Evolutionary conservation across 2,329 filamentous ascomycete species (phyloP).

Genomic region (Endocalyx cinctus): DNA sequence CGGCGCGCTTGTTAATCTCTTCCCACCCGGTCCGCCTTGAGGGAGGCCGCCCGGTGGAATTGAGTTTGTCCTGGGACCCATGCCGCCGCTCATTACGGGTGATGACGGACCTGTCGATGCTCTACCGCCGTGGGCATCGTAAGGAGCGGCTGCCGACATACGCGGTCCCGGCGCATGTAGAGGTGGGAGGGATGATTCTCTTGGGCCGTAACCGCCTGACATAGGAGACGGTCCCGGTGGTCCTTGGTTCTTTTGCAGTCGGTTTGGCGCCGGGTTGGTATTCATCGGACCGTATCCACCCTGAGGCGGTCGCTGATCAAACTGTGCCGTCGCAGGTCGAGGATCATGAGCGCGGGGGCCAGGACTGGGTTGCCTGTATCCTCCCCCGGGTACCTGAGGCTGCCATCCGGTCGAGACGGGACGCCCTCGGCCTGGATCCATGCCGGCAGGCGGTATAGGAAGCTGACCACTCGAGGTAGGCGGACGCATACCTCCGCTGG

Average conservation of each 20-base stretch:
- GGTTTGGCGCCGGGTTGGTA: constrained; percentile 30
- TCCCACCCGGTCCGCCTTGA: constrained; percentile 19
- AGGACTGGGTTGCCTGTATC: constrained; percentile 36
- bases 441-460: constrained; percentile 34
- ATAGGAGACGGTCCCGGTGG: constrained; percentile 15
- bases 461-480: constrained; percentile 45
- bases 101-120: constrained; percentile 19
- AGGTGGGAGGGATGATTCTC: constrained; percentile 19
- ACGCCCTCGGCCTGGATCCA: constrained; percentile 37
- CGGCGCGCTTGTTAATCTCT: constrained; percentile 15
- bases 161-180: constrained; percentile 32
- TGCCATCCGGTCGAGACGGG: constrained; percentile 41
- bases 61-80: constrained; percentile 18
- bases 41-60: constrained; percentile 24
- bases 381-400: constrained; percentile 34
- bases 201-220: constrained; percentile 16
- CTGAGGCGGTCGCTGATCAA: constrained; percentile 20
- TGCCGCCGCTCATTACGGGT: constrained; percentile 24
- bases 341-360: constrained; percentile 25
- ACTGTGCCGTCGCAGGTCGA: constrained; percentile 21
- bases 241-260: constrained; percentile 35
- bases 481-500: constrained; percentile 31
- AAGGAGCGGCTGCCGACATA: constrained; percentile 22
- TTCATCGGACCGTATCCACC: constrained; percentile 24
- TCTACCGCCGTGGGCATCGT: constrained; percentile 23